Conservation (phyloP, 2,329 filamentous ascomycete genomes). For the Botryotinia globosa region DNA sequence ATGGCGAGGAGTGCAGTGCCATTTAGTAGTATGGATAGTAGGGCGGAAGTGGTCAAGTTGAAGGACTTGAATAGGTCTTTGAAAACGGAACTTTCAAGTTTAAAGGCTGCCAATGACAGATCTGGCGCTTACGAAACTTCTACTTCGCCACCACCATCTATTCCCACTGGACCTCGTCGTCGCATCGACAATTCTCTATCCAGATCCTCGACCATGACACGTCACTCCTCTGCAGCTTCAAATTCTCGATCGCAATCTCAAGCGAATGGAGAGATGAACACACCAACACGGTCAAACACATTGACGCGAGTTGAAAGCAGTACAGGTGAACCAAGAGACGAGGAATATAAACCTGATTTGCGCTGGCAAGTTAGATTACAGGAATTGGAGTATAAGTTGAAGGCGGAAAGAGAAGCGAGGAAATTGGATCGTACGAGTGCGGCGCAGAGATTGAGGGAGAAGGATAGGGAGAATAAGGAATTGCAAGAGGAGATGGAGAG, state of each 20-base stretch:
- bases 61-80: conserved; percentile 61
- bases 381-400: conserved; percentile 84
- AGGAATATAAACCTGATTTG: conserved; percentile 53
- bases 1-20: conserved; percentile 66
- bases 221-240: conserved; percentile 53
- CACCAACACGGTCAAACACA: neutral
- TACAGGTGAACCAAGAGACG: conserved; percentile 27
- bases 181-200: conserved; percentile 28
- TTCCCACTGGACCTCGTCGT: conserved; percentile 38
- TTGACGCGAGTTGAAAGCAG: conserved; percentile 20
- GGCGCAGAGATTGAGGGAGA: conserved; percentile 72
- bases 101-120: conserved; percentile 55
- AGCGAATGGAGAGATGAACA: neutral
- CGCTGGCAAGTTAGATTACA: conserved; percentile 82
- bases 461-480: conserved; percentile 71
- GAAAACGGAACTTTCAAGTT: conserved; percentile 65
- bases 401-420: conserved; percentile 83
- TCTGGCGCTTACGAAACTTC: conserved; percentile 40
- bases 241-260: conserved; percentile 13
- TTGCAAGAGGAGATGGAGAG: conserved; percentile 59
- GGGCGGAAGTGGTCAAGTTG: conserved; percentile 56
- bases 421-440: conserved; percentile 82
- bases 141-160: conserved; percentile 38
- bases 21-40: conserved; percentile 29
- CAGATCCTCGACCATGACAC: conserved; percentile 46